Percentiles rank a stretch among this genome's conserved stretches.
Evolutionary conservation across 2,329 filamentous ascomycete genomes (phyloP).

Genomic region (Tothia fuscella): DNA sequence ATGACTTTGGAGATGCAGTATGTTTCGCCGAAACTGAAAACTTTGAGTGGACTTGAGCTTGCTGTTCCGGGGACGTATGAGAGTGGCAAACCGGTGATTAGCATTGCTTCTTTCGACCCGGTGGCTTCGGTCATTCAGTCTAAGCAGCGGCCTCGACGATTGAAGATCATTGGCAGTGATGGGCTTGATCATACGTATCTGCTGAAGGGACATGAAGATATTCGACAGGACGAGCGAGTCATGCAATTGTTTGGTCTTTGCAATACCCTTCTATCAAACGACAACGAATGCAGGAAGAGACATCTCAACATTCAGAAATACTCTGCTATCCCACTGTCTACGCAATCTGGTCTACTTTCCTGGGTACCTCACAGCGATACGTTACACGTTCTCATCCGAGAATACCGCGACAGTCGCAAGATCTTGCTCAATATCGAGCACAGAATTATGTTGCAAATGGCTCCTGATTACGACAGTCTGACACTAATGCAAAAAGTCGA

Average conservation of each 20-base stretch:
- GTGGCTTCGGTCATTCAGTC: slow-evolving; percentile 89
- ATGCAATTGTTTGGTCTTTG: slow-evolving; percentile 98
- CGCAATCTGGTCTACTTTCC: slow-evolving; percentile 86
- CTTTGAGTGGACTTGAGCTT: slow-evolving; percentile 74
- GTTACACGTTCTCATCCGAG: slow-evolving; percentile 87
- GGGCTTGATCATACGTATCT: slow-evolving; percentile 77
- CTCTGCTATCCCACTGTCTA: slow-evolving; percentile 91
- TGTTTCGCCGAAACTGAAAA: slow-evolving; percentile 86
- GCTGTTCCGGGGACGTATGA: slow-evolving; percentile 93
- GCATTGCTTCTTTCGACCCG: slow-evolving; percentile 80
- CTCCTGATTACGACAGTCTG: slow-evolving; percentile 94
- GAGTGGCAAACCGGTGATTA: slow-evolving; percentile 66
- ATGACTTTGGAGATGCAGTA: slow-evolving; percentile 91
- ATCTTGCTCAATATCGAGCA: slow-evolving; percentile 99
- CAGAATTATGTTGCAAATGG: slow-evolving; percentile 99
- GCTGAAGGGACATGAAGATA: slow-evolving; percentile 98
- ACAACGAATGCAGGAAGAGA: slow-evolving; percentile 92
- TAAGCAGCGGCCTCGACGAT: slow-evolving; percentile 87
- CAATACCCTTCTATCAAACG: slow-evolving; percentile 87
- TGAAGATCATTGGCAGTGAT: slow-evolving; percentile 80
- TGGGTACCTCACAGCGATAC: slow-evolving; percentile 99
- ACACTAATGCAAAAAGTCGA: slow-evolving; percentile 99
- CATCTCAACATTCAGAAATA: slow-evolving; percentile 95
- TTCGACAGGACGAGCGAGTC: slow-evolving; percentile 94
- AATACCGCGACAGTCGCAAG: slow-evolving; percentile 93